Base-by-base conservation (phyloP, 768 basidiomycete species). In the Leucogyrophana mollusca region DNA sequence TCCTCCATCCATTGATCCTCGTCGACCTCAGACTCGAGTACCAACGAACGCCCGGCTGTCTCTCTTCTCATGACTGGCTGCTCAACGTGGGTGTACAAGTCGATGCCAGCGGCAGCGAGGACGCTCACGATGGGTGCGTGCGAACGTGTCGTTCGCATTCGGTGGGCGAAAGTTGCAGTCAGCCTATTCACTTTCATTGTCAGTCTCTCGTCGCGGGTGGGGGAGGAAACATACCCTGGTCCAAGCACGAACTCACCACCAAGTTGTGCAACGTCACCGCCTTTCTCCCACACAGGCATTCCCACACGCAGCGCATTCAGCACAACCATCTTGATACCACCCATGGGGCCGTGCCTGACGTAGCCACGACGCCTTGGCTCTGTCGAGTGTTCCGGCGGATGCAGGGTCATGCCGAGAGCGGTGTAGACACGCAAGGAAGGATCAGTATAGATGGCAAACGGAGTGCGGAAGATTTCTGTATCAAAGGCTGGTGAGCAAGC, bases 191-290 rank as follows among this genome's bases (percentile, higher is more conserved):
- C n/a, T n/a, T n/a, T n/a, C n/a, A n/a, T n/a, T n/a, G n/a, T n/a
- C n/a, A n/a, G n/a, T n/a, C n/a, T n/a, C n/a, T n/a, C n/a, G n/a
- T n/a, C n/a, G n/a, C n/a, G n/a, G n/a, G n/a, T n/a, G n/a, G n/a
- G n/a, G n/a, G n/a, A n/a, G 65, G 13, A 8, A 74, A 58, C 74
- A 51, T 51, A 82, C 79, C 79, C 81, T 8, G 81, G 80, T 11
- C 79, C 80, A 13, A 88, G 72, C 20, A 88, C 77, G 59, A 95
- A 94, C 69, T 97, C 94, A 18, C 94, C 94, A 9, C 94, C 94
- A 16, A 95, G 72, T 65, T 94, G 90, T 34, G 75, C 66, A 34
- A 83, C 63, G 56, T 92, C 83, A 0, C 91, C 91, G 3, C 84
- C 86, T 49, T 79, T 80, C 68, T 85, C 85, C 82, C 87, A 88